Conservation (phyloP, 495 filamentous ascomycete species). For the Trypethelium eluteriae region DNA sequence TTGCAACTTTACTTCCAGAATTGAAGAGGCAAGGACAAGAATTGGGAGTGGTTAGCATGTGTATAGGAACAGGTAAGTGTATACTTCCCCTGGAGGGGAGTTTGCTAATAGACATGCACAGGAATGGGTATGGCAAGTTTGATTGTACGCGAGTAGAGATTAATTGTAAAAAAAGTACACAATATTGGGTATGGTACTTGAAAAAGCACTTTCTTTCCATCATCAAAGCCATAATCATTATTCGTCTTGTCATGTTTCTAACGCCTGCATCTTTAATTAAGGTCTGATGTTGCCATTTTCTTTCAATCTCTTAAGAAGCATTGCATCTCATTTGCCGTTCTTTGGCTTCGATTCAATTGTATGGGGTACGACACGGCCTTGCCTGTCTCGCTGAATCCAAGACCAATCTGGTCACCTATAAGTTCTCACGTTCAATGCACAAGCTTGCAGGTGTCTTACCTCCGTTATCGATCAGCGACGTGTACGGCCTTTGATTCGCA, state of each 20-base stretch:
- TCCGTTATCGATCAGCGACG: background rate
- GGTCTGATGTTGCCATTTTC: background rate
- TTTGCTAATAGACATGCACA: background rate
- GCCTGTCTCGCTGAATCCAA: conserved; percentile 4
- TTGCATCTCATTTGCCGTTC: background rate
- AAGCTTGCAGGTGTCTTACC: background rate
- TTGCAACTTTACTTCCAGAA: conserved; percentile 36
- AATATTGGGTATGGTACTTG: background rate
- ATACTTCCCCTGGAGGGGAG: background rate
- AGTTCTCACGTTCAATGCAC: background rate
- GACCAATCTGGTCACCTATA: background rate
- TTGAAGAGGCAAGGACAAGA: conserved; percentile 34
- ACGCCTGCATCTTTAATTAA: background rate
- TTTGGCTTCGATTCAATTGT: background rate
- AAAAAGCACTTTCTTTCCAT: background rate
- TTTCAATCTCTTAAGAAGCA: background rate
- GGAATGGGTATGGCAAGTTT: conserved; percentile 43
- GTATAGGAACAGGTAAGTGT: conserved; percentile 34
- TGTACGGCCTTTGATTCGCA: conserved; percentile 1
- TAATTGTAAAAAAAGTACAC: background rate
- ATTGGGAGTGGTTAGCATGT: conserved; percentile 39
- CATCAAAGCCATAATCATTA: background rate
- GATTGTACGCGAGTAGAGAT: conserved; percentile 37
- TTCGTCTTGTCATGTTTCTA: background rate
- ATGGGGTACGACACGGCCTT: background rate